Conservation (phyloP, 139 green algal species). For the Haematococcus lacustris region DNA sequence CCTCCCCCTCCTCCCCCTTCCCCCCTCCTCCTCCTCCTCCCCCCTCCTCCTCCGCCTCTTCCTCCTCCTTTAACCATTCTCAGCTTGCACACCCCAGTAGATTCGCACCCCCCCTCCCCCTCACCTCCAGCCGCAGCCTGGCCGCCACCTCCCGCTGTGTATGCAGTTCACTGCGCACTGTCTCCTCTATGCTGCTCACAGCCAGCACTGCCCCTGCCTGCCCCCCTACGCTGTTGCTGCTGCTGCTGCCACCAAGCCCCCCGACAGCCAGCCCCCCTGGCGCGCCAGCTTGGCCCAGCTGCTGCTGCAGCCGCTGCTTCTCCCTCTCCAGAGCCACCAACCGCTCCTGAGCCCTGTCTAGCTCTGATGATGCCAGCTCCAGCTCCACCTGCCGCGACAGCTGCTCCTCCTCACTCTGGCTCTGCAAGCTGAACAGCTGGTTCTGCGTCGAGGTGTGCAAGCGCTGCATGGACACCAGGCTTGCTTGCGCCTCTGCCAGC, state of each 20-base stretch:
- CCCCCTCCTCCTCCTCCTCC: neutral
- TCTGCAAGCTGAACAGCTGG: slow-evolving; percentile 68
- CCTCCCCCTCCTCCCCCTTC: no score
- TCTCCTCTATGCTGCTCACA: no score
- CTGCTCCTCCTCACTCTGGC: slow-evolving; percentile 57
- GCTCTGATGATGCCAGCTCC: slow-evolving; percentile 57
- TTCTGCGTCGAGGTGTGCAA: slow-evolving; percentile 69
- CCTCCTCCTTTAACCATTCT: no score
- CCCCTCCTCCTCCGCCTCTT: no score
- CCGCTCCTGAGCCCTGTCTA: slow-evolving; percentile 46
- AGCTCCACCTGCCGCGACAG: slow-evolving; percentile 56
- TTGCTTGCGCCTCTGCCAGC: slow-evolving; percentile 47
- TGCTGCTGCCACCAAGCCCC: slow-evolving; percentile 3
- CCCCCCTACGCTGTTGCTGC: neutral
- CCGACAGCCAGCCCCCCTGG: neutral
- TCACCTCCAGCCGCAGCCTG: slow-evolving; percentile 44
- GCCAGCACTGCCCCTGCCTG: slow-evolving; percentile 5
- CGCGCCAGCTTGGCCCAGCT: slow-evolving; percentile 18
- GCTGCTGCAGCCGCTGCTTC: slow-evolving; percentile 44
- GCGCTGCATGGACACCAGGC: slow-evolving; percentile 60
- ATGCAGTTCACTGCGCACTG: slow-evolving; percentile 51
- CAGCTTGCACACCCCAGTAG: no score
- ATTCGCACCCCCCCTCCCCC: no score
- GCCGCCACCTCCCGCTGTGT: slow-evolving; percentile 48
- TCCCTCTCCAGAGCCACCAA: slow-evolving; percentile 73